Conservation (phyloP, 257 asterid species). For the Salvia miltiorrhiza region DNA sequence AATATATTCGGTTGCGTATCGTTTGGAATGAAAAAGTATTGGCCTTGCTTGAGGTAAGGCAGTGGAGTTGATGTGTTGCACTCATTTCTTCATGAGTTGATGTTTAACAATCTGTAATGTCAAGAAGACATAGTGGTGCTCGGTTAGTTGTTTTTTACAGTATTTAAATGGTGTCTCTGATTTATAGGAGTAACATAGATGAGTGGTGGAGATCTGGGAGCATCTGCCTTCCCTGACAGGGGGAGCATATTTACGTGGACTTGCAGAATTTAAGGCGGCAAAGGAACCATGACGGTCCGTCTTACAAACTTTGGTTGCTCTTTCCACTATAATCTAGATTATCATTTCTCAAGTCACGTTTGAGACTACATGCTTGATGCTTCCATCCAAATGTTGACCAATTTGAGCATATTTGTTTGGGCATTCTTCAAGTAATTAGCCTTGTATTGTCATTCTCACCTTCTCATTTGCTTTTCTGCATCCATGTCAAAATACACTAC, state of each 20-base stretch:
- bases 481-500: no score
- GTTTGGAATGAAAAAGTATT: no score
- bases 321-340: slow-evolving; percentile 77
- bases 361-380: slow-evolving; percentile 64
- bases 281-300: slow-evolving; percentile 60
- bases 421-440: slow-evolving; percentile 58
- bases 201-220: slow-evolving; percentile 63
- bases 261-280: slow-evolving; percentile 64
- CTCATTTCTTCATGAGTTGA: not conserved
- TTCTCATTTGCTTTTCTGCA: not conserved
- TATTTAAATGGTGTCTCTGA: not conserved
- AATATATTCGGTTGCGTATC: no score
- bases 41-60: no score
- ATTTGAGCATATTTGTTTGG: no score
- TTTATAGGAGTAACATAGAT: slow-evolving; percentile 32
- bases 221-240: slow-evolving; percentile 71
- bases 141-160: not conserved
- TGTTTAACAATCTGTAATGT: not conserved
- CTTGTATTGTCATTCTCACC: not conserved
- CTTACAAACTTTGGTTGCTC: slow-evolving; percentile 55
- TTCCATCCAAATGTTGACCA: slow-evolving; percentile 78
- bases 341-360: slow-evolving; percentile 75
- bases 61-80: no score
- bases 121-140: not conserved
- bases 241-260: slow-evolving; percentile 67